Conservation (phyloP, 441 rosid species). For the Dalechampia spathulata region DNA sequence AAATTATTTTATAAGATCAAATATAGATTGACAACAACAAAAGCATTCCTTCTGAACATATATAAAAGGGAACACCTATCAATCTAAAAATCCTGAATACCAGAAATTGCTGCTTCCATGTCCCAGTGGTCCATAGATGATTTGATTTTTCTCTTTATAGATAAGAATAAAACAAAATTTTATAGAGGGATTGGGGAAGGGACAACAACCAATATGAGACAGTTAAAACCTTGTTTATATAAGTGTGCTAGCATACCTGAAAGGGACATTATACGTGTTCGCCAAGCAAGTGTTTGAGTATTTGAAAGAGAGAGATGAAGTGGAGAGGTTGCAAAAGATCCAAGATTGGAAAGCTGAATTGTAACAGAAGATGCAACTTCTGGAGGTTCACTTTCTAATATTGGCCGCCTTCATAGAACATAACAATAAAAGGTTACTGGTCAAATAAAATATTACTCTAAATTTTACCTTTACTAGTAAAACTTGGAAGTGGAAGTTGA, state of each 20-base stretch:
- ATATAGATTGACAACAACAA: neutral
- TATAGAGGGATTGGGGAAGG: no score
- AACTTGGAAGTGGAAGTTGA: neutral
- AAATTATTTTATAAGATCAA: neutral
- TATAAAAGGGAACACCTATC: neutral
- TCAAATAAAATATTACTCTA: constrained; percentile 12
- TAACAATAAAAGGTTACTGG: constrained; percentile 25
- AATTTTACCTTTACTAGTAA: neutral
- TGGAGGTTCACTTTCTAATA: constrained; percentile 34
- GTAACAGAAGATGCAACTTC: constrained; percentile 51
- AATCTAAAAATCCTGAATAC: neutral
- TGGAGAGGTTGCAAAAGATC: constrained; percentile 55
- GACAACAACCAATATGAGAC: neutral
- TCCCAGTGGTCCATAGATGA: no score
- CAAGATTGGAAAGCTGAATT: constrained; percentile 59
- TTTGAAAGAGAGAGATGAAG: constrained; percentile 50
- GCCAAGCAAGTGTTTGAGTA: constrained; percentile 70
- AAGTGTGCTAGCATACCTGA: constrained; percentile 52
- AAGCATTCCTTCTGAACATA: neutral
- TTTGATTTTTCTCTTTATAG: neutral
- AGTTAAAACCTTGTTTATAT: neutral
- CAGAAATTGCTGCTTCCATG: no score
- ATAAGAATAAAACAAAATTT: neutral
- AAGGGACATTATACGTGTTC: constrained; percentile 72
- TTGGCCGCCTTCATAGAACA: constrained; percentile 40